Evolutionary conservation across 176 grass and related monocot genomes (phyloP), one percentile per base, ranked within the genome.

Genomic region (Triticum turgidum): DNA sequence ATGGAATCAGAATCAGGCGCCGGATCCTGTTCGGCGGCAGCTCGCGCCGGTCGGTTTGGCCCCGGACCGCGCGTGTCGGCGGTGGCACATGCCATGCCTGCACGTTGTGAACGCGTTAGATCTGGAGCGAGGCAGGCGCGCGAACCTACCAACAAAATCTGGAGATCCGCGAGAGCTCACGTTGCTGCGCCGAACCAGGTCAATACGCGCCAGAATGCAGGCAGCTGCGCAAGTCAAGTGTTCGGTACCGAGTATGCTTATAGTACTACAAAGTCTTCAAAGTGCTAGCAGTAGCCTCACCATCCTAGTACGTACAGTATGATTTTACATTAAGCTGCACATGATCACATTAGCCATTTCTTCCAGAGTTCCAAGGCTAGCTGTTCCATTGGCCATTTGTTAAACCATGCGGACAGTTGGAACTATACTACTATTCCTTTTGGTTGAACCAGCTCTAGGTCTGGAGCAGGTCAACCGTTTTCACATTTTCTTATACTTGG

Each of bases 381-480:
- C 62, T 10, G 76, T 38, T 71, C 39, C 79, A 86, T 3, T 13
- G 12, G 8, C 1, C 32, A 41, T 10, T 80, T 66, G 67, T 74
- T 84, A 75, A 73, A 4, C 41, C 51, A 1, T 24, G 11, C 38
- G 56, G 56, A n/a, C 11, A 35, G 6, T 73, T 71, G 69, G 69
- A 44, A 76, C 18, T 47, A 64, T 27, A 10, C 63, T 12, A 3
- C 2, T 11, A 11, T 1, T 49, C 29, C 66, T 79, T 87, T 79
- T 35, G 32, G 73, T 87, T 90, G 73, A 58, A 83, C 84, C 65
- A 24, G 18, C 84, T 78, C 12, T 22, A 35, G 1, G 52, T 3
- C 38, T 78, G 65, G 41, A 90, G 84, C 45, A 44, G 84, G 73
- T 83, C 89, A 87, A 73, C 88, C 73, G 54, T 63, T 77, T 69